Base-by-base conservation (phyloP, 768 basidiomycete species). In the Stropharia rugosoannulata region DNA sequence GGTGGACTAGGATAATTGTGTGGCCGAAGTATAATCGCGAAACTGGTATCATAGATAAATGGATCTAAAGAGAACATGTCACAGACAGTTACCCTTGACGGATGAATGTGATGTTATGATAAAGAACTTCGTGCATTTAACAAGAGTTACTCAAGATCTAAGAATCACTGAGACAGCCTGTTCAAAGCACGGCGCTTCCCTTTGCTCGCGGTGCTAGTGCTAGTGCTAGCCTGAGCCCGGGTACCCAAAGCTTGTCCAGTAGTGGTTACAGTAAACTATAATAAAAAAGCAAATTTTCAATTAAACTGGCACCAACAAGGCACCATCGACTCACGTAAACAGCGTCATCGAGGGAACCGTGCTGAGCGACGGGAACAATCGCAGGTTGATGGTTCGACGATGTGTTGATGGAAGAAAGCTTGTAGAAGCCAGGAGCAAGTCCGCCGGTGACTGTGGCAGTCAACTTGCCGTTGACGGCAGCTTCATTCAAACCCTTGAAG, bases 301-400 rank as follows among this genome's bases (percentile, higher is more conserved):
- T 25, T 47, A 51, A 6, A 32, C 47, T 6, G 38, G 11, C 8
- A 29, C n/a, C 13, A 11, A 11, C 40, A 3, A 46, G 25, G 22
- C 22, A 22, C 2, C 22, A 41, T 25, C 15, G 44, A 75, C 79
- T 60, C 58, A 86, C 81, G 68, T 87, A 87, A 68, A 82, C 66
- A 46, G 72, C 73, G 62, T 90, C 86, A 65, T 88, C 83, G 25
- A 85, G 65, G 19, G 72, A 69, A 58, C 85, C 85, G 59, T 84
- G 87, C 62, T 84, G 84, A 22, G 81, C 85, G 40, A 88, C 66
- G 16, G 85, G 75, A 49, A 81, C 83, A 52, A 86, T 70, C 50
- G 73, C 78, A 2, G 81, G 85, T 60, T 80, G 80, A 62, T 89
- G 84, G 70, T 87, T 87, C 15, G 80, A 64, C 11, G 79, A 75